Base-by-base conservation (phyloP, 1,284 basidiomycete genomes). In the Boletus coffeatus region DNA sequence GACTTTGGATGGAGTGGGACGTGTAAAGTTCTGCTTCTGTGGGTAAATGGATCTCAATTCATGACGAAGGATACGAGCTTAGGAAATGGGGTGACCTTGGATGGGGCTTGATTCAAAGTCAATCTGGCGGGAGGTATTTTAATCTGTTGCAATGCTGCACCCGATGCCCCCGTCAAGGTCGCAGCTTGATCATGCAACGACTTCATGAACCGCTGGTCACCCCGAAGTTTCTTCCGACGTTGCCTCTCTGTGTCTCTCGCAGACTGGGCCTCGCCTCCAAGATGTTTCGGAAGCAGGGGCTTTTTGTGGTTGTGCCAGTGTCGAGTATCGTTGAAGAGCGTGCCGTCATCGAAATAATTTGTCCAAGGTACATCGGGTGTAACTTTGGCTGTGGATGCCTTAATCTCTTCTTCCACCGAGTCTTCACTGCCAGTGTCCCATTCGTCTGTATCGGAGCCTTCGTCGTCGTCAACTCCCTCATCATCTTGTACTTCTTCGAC, bases 81-180 rank as follows among this genome's bases (percentile, higher is more conserved):
- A 37, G 61, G 11, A 55, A 56, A 57, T 41, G 39, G 0, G 65
- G 39, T 61, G 55, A 74, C 65, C 66, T 70, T 66, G 39, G 60
- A 11, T 60, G 61, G 16, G 39, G 21, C 37, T 50, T 60, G 67
- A 43, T 43, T 60, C 21, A 67, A 59, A 34, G 65, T 37, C 13
- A 58, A 43, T 3, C 74, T 70, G 1, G 73, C 77, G 2, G 81
- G 67, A 2, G 78, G 74, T 62, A 89, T 88, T 16, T 80, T 76
- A 39, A 84, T 79, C 61, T 80, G 80, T 67, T 83, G 76, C 39
- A 89, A 74, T 3, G 73, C 73, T 1, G 75, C 76, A 0, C 88
- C 87, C 1, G 79, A 77, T 1, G 86, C 85, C 0, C 88, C 87
- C 0, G 84, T 86, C 62, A 90, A 69, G 1, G 86, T 86, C 50